Base-by-base conservation (phyloP, 768 basidiomycete species). In the Tylopilus sp. region DNA sequence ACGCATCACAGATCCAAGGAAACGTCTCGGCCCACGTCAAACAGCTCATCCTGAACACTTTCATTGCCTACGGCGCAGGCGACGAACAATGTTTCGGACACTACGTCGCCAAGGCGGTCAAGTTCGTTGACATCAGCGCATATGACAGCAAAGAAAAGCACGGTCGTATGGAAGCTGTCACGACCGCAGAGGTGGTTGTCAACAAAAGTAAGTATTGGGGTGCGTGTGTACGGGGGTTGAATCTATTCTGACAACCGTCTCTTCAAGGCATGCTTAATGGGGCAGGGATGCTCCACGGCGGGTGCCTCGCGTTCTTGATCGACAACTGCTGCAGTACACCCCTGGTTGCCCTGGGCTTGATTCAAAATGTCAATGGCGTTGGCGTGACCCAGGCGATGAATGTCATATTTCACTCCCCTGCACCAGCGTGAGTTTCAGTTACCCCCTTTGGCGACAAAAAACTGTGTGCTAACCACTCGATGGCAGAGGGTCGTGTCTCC, bases 221-320 rank as follows among this genome's bases (percentile, higher is more conserved):
- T 38, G 5, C 1, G n/a, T 26, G 3, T 25, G 5, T 30, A 38
- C 12, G 21, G n/a, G 23, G 4, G 20, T 4, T 6, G 38, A 10
- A 10, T 36, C 51, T 40, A 13, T 43, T 53, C 31, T 58, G 41
- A 59, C 51, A 17, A 11, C 13, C 38, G 18, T 33, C 41, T 8
- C 7, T n/a, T 20, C 33, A 54, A 85, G 86, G 78, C 50, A 86
- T 87, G 84, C 71, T 88, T 28, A 89, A 88, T 57, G 86, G 86
- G 12, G 83, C 84, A 22, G 82, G 83, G 2, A 85, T 86, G 79
- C 72, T 88, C 15, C 86, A 88, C 57, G 86, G 87, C n/a, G 86
- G 83, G 35, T 85, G 84, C 48, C 64, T 88, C 30, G 82, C 85
- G 40, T 87, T 87, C 67, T 71, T 88, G 49, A 80, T 88, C 40